phyloP scores from a whole-genome alignment of 139 green algal genomes.

The Chlorella sp. region DNA sequence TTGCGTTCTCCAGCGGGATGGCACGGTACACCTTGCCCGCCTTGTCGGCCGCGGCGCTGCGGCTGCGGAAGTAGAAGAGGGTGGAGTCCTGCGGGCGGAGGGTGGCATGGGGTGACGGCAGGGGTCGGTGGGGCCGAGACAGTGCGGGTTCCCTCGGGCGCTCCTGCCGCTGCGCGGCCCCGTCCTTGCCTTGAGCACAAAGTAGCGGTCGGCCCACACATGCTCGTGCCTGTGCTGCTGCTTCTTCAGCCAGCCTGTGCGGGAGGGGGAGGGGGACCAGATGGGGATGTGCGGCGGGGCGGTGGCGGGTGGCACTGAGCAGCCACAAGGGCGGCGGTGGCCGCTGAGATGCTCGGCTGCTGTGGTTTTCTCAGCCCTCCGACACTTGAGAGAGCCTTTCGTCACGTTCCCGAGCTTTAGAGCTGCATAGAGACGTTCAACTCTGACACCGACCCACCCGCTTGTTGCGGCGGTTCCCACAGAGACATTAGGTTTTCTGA shows the following conservation, averaged over 20 bases:
- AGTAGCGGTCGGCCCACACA: slow-evolving; percentile 11
- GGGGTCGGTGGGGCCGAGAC: neutral
- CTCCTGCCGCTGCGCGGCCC: neutral
- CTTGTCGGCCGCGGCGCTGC: neutral
- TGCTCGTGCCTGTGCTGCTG: neutral
- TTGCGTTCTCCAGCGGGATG: slow-evolving; percentile 20
- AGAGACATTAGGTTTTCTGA: too few relatives aligned
- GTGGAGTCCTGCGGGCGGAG: neutral
- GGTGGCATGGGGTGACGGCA: neutral
- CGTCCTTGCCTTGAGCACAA: slow-evolving; percentile 21
- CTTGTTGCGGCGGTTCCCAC: too few relatives aligned
- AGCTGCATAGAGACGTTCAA: too few relatives aligned
- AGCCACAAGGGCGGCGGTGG: neutral
- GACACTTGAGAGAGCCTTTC: neutral
- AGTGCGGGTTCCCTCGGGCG: too few relatives aligned
- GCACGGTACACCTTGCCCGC: slow-evolving; percentile 2
- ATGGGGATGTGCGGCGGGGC: neutral
- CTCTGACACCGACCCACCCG: too few relatives aligned
- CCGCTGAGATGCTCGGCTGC: neutral
- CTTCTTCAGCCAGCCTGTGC: slow-evolving; percentile 18
- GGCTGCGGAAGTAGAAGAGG: slow-evolving; percentile 33
- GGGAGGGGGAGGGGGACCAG: slow-evolving; percentile 6
- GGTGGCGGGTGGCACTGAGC: too few relatives aligned
- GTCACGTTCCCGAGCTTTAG: neutral
- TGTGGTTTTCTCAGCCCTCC: neutral